A percentile compares a stretch with the other conserved stretches of the same genome.
Conservation (phyloP, 768 basidiomycete genomes). For the Xerocomellus amylosporus region DNA sequence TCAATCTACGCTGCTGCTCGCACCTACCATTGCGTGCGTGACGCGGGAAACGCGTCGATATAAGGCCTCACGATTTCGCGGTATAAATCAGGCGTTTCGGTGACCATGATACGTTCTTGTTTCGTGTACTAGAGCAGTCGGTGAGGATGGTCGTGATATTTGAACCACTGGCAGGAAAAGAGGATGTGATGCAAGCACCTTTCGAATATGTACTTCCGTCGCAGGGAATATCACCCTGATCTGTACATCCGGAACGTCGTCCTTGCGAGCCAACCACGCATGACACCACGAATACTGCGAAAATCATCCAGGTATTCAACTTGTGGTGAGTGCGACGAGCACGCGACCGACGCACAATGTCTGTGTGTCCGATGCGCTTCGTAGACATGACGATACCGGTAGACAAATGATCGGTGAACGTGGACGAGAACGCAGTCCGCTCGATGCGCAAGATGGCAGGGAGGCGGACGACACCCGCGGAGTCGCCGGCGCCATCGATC, state of each 20-base stretch:
- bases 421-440: constrained; percentile 62
- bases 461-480: constrained; percentile 25
- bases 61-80: constrained; percentile 68
- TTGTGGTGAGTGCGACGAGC: background rate
- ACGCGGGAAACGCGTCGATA: constrained; percentile 68
- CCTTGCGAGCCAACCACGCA: constrained; percentile 55
- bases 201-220: constrained; percentile 84
- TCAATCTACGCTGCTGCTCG: background rate
- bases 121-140: constrained; percentile 59
- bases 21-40: constrained; percentile 76
- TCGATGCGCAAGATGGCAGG: constrained; percentile 75
- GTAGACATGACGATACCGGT: constrained; percentile 40
- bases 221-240: constrained; percentile 86
- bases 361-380: constrained; percentile 55
- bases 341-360: constrained; percentile 51
- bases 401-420: constrained; percentile 38
- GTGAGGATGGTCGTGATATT: background rate
- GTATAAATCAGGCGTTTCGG: constrained; percentile 82
- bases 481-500: background rate
- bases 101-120: constrained; percentile 70
- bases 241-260: constrained; percentile 62
- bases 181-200: constrained; percentile 31
- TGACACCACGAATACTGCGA: constrained; percentile 78
- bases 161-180: background rate
- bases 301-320: background rate